Evolutionary conservation across 352 stramenopile genomes (phyloP), one percentile per base, ranked within the genome.

Genomic region (Globisporangium apiculatum): DNA sequence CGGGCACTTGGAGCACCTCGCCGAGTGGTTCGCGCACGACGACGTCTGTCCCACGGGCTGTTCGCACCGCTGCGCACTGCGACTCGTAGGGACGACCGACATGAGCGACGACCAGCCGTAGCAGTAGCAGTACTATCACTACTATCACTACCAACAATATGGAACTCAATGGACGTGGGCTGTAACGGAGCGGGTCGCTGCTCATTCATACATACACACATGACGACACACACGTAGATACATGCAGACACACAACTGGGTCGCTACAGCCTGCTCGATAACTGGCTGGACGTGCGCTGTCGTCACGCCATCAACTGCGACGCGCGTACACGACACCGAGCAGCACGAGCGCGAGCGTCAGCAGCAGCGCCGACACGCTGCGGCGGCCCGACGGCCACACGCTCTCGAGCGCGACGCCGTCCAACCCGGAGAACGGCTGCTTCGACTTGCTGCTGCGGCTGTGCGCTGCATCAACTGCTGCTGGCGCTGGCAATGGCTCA

Each of bases 1-100:
- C 15, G 89, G 89, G 12, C 89, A 97, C 55, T 58, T 97, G 17
- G 71, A 94, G 24, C 84, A 94, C 69, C 62, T 95, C 36, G 71
- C 77, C 2, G 82, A 92, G 38, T 95, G 85, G 83, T 95, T 94
- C 73, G 60, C 63, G 12, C 69, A 71, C 31, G 76, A 90, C 47
- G 72, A 75, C 35, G 67, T 83, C 36, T 94, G 84, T 47, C 84
- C 84, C 31, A 89, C 84, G 31, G 84, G 83, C 0, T 94, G 85
- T 59, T 86, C 79, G 0, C 81, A 94, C 60, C 72, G 67, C 11
- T 87, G 77, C 55, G 81, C 77, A 10, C 60, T 86, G 42, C 78
- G 66, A n/a, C 42, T 84, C 15, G 64, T 78, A 17, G 55, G 47
- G 45, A 57, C 53, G 53, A 57, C 60, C 53, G 40, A 65, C 17